These are phyloP conservation scores for Phytophthora sansomeana DNA, from an alignment of 352 stramenopile genomes.

Conservation along the genomic window DNA sequence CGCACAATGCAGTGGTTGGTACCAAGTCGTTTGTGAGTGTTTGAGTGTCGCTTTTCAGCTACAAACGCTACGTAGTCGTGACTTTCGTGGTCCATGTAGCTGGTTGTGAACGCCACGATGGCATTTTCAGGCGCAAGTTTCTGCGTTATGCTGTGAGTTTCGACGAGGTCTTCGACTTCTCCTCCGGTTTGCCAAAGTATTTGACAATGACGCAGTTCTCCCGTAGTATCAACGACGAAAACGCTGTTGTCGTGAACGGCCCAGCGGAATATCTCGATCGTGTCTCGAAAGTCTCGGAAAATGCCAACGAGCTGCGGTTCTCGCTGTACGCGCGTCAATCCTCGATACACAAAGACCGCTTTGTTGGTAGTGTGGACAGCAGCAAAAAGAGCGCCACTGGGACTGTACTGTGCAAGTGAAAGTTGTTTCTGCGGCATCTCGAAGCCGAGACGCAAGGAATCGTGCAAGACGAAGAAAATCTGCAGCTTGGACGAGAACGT, in stretches of 20 bases:
- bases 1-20: constrained; percentile 40
- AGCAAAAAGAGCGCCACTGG: constrained; percentile 60
- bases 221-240: constrained; percentile 44
- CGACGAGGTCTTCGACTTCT: constrained; percentile 57
- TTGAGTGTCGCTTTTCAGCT: constrained; percentile 39
- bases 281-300: constrained; percentile 55
- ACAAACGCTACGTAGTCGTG: constrained; percentile 69
- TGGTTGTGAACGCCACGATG: constrained; percentile 38
- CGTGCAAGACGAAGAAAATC: constrained; percentile 69
- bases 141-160: constrained; percentile 34
- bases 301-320: constrained; percentile 60
- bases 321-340: constrained; percentile 46
- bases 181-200: constrained; percentile 38
- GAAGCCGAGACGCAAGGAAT: constrained; percentile 67
- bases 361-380: constrained; percentile 50
- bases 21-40: neutral
- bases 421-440: constrained; percentile 73
- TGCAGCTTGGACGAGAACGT: constrained; percentile 63
- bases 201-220: constrained; percentile 53
- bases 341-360: constrained; percentile 61
- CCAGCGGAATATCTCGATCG: constrained; percentile 51
- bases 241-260: constrained; percentile 60
- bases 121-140: constrained; percentile 31
- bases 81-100: constrained; percentile 47
- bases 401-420: constrained; percentile 66